A percentile compares a stretch with the other conserved stretches of the same genome.
These are phyloP conservation scores for Trichosporon sp. DNA, from an alignment of 1,284 basidiomycete genomes.

Conservation along the genomic window DNA sequence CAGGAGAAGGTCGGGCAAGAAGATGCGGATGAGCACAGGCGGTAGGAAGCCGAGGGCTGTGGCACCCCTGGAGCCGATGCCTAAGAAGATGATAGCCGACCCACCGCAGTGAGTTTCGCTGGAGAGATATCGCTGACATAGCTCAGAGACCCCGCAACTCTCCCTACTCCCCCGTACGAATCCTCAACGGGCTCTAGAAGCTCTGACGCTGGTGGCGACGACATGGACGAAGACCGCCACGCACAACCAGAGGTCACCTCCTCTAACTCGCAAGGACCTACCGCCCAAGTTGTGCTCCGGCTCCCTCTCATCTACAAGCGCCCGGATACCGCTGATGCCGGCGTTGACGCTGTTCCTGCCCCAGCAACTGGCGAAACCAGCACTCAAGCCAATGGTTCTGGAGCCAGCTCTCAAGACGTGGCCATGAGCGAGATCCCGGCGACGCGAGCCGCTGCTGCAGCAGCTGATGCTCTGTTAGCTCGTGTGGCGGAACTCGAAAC, in stretches of 20 bases:
- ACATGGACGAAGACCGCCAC: not conserved
- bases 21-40: slow-evolving; percentile 7
- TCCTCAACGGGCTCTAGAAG: not conserved
- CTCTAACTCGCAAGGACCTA: not conserved
- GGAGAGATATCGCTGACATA: not conserved
- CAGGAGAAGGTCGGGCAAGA: not conserved
- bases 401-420: not conserved
- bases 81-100: not conserved
- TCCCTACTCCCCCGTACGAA: not conserved
- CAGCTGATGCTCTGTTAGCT: not conserved
- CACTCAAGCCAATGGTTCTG: not conserved
- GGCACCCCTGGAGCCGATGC: not conserved
- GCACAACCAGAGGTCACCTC: not conserved
- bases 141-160: not conserved
- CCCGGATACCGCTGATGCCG: not conserved
- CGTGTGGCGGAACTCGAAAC: not conserved
- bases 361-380: not conserved
- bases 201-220: not conserved
- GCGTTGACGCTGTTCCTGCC: not conserved
- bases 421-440: not conserved
- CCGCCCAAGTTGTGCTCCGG: not conserved
- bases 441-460: not conserved
- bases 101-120: not conserved
- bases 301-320: not conserved
- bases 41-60: not conserved